Evolutionary conservation across 2,329 filamentous ascomycete genomes (phyloP), one percentile per base, ranked within the genome.

Genomic region (Hymenoscyphus occultus): DNA sequence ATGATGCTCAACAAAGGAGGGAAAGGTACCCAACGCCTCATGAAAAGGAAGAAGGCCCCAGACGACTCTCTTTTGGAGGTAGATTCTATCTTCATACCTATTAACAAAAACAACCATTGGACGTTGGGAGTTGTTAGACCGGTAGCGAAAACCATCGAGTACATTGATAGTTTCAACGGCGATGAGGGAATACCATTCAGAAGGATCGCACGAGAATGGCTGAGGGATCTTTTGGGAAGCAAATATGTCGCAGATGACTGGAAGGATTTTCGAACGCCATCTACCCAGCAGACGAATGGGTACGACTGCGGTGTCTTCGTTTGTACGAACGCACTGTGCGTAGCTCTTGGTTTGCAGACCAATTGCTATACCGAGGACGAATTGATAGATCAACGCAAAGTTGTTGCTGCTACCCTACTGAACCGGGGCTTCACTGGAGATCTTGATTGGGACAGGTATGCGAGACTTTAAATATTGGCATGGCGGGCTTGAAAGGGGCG

Each of bases 241-340:
- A 76, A 77, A 5, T 92, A 84, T 71, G 73, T 81, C 1, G 78
- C 79, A 14, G 77, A 78, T 1, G 87, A 90, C 51, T 93, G 90
- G 90, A 79, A 75, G 31, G 78, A 80, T 1, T 77, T 83, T 7
- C 74, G 77, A n/a, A 80, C 82, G 56, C 75, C 77, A 16, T 84
- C 84, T 42, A 82, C 85, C 0, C 71, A 68, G 2, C 90, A 93
- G 75, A 80, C 78, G 32, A 93, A 93, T 72, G 83, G 83, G 1
- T 86, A 84, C 72, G 91, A 93, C 74, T 93, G 91, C 70, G 91
- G 91, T n/a, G 85, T 92, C 3, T 91, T 92, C 74, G 85, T 88
- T 14, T 86, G 91, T 69, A 85, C 90, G 19, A 94, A 93, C 72
- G 87, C 85, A 16, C 83, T 92, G 59, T 90, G 86, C 63, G 71